Evolutionary conservation across 164 flowering plant species (phyloP), one percentile per base, ranked within the genome.

Genomic region (Paratinospora sagittata): DNA sequence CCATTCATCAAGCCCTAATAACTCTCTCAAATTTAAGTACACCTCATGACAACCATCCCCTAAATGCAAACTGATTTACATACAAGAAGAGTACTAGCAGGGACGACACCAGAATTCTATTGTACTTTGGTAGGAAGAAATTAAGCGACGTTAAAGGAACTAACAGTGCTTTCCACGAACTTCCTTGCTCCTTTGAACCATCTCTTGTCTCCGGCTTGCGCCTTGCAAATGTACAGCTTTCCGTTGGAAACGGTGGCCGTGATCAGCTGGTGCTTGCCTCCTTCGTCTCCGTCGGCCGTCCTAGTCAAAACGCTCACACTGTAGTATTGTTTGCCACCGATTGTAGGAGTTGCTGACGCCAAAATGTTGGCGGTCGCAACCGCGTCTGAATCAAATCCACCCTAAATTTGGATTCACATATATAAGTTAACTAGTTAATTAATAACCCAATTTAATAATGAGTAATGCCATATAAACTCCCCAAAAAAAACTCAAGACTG

Each of bases 141-240:
- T 87, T 78, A 95, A 72, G 97, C 98, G 78, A 95, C 85, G 72
- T 86, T 89, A 88, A 95, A 95, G 65, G 99, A 95, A 80, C 36
- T 79, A 19, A 93, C 87, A n/a, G 97, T 47, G 75, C 80, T 84
- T 87, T 95, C 99, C n/a, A 92, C 96, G 67, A 82, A 95, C 82
- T 84, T 95, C 83, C 78, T 88, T 3, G 96, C 94, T 65, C 99
- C 99, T 81, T 95, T 95, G 79, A 95, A 95, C 99, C 99, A 95
- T 88, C 99, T 88, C 93, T 95, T 95, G 87, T 93, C 99, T 34
- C 99, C 99, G 0, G 99, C 99, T 78, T 95, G 97, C 0, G 93
- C 97, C 86, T 95, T 95, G 88, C 94, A 91, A 45, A 95, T 90
- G 85, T 88, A 95, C 6, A 95, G 97, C 85, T 95, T 95, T 0